These are phyloP conservation scores for Corrigiola litoralis DNA, from an alignment of 179 eudicot species.

Conservation along the genomic window DNA sequence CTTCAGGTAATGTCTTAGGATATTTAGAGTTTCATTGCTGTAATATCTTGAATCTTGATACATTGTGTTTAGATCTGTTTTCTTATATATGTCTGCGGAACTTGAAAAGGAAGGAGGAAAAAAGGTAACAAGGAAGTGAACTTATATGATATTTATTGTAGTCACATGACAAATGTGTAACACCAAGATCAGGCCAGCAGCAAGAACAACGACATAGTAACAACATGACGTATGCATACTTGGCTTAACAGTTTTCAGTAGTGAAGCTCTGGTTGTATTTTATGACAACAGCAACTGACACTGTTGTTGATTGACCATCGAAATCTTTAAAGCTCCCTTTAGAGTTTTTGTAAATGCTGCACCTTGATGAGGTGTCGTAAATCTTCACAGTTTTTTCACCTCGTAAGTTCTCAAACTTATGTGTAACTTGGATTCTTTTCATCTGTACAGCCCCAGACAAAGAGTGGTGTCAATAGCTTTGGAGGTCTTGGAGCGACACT, in stretches of 20 bases:
- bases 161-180: not conserved
- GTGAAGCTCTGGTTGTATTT: too few relatives aligned
- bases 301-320: constrained; percentile 2
- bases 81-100: too few relatives aligned
- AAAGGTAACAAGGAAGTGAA: too few relatives aligned
- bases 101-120: too few relatives aligned
- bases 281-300: too few relatives aligned
- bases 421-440: not conserved
- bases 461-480: constrained; percentile 93
- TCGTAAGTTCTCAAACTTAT: not conserved
- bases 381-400: not conserved
- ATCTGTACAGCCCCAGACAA: constrained; percentile 75
- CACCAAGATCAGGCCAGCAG: too few relatives aligned
- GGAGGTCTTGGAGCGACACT: constrained; percentile 99
- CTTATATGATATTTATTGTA: too few relatives aligned
- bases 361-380: not conserved
- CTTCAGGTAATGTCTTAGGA: constrained; percentile 60
- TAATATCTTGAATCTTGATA: too few relatives aligned
- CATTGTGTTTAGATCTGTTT: too few relatives aligned
- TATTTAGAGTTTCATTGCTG: not conserved
- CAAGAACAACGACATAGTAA: too few relatives aligned
- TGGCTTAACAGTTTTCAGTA: too few relatives aligned
- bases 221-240: too few relatives aligned
- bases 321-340: not conserved
- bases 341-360: not conserved